Evolutionary conservation across 2,329 filamentous ascomycete genomes (phyloP), one percentile per base, ranked within the genome.

Genomic region (Cercospora canescens): DNA sequence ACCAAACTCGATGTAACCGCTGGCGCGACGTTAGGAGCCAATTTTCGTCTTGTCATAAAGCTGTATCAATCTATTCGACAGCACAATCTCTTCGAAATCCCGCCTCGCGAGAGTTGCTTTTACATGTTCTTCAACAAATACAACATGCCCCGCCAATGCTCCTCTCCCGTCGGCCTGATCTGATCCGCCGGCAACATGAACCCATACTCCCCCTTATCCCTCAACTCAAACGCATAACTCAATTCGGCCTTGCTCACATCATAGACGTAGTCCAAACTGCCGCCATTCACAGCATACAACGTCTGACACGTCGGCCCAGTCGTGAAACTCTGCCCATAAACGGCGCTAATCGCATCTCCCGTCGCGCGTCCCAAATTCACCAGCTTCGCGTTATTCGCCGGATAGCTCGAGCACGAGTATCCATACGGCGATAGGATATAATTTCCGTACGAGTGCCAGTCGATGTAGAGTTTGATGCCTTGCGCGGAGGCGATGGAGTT

Each of bases 361-460:
- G 80, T 80, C 32, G 82, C 80, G 11, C 73, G 71, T 5, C 85
- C 84, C 1, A 89, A 80, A 0, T 83, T 80, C 67, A 86, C 81
- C 61, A 82, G 78, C 9, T 85, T 78, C 67, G 86, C 84, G 52
- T 79, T 76, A 4, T 84, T 74, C 9, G 78, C 73, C 2, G 63
- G 58, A n/a, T 75, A 34, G 11, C 16, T 79, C 14, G 77, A 78
- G 79, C 87, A 90, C 3, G 83, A 83, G 76, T 87, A 89, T 32
- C 87, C 87, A 71, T 88, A 89, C 1, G 81, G 84, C 32, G 83
- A 81, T 63, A 86, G 80, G 62, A 88, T 84, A n/a, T 86, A 79
- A 70, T 89, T 87, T 4, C 82, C 84, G 76, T 88, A 90, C 0
- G 86, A 83, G 77, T 90, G 88, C 74, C 85, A 86, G 76, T 90